Conservation (phyloP, 495 filamentous ascomycete species). For the Acidiella bohemica region DNA sequence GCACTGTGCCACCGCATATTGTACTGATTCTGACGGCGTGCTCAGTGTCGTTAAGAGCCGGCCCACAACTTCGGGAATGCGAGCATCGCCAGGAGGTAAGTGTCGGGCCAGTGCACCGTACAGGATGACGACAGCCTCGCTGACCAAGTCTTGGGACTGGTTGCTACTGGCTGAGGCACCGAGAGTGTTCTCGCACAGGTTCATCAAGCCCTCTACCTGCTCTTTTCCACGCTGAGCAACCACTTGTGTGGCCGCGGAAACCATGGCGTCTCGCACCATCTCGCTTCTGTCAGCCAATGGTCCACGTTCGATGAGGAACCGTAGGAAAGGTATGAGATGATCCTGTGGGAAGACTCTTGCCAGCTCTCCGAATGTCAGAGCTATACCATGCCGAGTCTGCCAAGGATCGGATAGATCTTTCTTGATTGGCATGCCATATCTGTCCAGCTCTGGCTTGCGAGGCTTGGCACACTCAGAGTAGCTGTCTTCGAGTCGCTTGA, state of each 20-base stretch:
- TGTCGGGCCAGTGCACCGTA: slow-evolving; percentile 88
- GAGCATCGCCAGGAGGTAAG: slow-evolving; percentile 65
- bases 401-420: slow-evolving; percentile 72
- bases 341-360: slow-evolving; percentile 51
- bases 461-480: slow-evolving; percentile 72
- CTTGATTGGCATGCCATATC: slow-evolving; percentile 85
- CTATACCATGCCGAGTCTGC: slow-evolving; percentile 79
- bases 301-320: slow-evolving; percentile 71
- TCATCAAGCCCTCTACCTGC: slow-evolving; percentile 81
- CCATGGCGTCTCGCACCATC: slow-evolving; percentile 72
- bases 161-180: slow-evolving; percentile 69
- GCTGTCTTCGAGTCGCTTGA: slow-evolving; percentile 48
- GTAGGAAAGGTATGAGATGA: slow-evolving; percentile 60
- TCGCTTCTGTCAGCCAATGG: slow-evolving; percentile 68
- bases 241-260: slow-evolving; percentile 75
- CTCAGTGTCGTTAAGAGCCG: slow-evolving; percentile 71
- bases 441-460: slow-evolving; percentile 65
- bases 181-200: slow-evolving; percentile 70
- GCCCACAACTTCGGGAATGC: slow-evolving; percentile 72
- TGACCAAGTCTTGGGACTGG: slow-evolving; percentile 68
- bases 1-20: slow-evolving; percentile 89
- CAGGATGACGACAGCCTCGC: slow-evolving; percentile 92
- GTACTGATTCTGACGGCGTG: slow-evolving; percentile 92
- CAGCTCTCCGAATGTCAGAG: slow-evolving; percentile 70
- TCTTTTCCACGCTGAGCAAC: slow-evolving; percentile 64